Base-by-base conservation (phyloP, 2,329 filamentous ascomycete species). In the Fragosphaeria purpurea region DNA sequence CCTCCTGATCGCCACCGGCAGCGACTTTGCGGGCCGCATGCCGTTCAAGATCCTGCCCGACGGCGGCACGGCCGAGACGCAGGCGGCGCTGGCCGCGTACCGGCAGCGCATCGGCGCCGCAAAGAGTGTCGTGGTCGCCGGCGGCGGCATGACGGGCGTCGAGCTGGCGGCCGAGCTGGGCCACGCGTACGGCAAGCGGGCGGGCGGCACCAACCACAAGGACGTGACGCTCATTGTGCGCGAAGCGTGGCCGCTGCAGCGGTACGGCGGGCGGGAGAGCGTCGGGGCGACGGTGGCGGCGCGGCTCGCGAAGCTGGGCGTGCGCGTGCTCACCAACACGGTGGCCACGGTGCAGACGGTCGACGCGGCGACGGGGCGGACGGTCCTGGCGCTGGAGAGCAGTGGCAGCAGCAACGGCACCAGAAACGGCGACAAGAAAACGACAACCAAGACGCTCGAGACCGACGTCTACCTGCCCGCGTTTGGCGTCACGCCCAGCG, bases 1-100 rank as follows among this genome's bases (percentile, higher is more conserved):
- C 30, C 65, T 81, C 10, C 59, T 82, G 53, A 63, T 82, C 42
- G 76, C 77, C 8, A 82, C 78, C 3, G 79, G 79, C 7, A 63
- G 72, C 4, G 64, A 65, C 33, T 66, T 69, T 35, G 63, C 58
- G 30, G 69, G 66, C 5, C 62, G 60, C 53, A 65, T 74, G 62
- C 75, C 77, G 0, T 80, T 72, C 62, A 80, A 79, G 61, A 62
- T 61, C 22, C 55, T 72, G 8, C 22, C 47, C 32, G 65, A 67
- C 1, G 49, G 52, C 39, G 67, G 68, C 2, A 69, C 70, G 0
- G 65, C 70, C 49, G 58, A 67, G 50, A 74, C 73, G 33, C 68
- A 67, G 48, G 60, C 62, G 0, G 62, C 61, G 22, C 57, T 77
- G 4, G 64, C 65, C 33, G 48, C 55, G 13, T 56, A 70, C 38